Conservation (phyloP, 306 rosid species). For the Prunus kanzakura region DNA sequence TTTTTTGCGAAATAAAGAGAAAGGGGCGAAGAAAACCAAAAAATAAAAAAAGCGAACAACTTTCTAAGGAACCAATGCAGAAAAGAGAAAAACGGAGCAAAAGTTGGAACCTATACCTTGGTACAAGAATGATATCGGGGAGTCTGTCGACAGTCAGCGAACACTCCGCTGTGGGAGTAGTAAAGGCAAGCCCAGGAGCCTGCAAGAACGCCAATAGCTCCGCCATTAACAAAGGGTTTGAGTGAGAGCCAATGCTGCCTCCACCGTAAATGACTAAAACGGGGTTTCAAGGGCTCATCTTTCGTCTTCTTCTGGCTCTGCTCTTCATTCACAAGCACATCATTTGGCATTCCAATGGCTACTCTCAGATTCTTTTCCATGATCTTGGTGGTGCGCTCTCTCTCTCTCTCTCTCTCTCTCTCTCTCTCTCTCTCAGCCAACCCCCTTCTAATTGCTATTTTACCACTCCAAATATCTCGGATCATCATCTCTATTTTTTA, state of each 20-base stretch:
- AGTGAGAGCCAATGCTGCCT: not conserved
- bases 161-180: not conserved
- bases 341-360: not conserved
- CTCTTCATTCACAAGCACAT: not conserved
- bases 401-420: too few species aligned
- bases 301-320: not conserved
- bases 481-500: too few species aligned
- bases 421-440: not conserved
- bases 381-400: too few species aligned
- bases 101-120: not conserved
- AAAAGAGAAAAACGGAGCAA: not conserved
- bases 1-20: not conserved
- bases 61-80: not conserved
- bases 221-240: not conserved
- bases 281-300: not conserved
- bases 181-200: not conserved
- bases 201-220: not conserved
- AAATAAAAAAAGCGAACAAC: not conserved
- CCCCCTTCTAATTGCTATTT: too few species aligned
- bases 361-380: not conserved
- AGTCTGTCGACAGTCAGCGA: not conserved
- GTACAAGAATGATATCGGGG: not conserved
- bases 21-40: slow-evolving; percentile 12
- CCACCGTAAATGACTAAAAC: not conserved
- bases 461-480: too few species aligned